Percentiles rank a stretch among this genome's conserved stretches.
Evolutionary conservation across 2,329 filamentous ascomycete genomes (phyloP).

Genomic region (Trichoderma semiorbis): DNA sequence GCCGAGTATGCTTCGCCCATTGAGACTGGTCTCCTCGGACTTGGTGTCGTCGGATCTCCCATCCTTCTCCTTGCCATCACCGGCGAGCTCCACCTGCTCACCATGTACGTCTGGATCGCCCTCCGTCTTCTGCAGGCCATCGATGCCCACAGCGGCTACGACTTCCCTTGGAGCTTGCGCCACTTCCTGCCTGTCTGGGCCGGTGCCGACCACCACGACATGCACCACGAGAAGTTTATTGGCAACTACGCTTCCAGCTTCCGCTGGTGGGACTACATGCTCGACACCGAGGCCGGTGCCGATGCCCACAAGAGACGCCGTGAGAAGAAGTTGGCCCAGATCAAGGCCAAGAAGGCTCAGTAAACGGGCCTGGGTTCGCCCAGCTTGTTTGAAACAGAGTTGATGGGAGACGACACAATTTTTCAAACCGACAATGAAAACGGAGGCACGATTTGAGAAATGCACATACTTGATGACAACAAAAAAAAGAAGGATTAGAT

Average conservation of each 20-base stretch:
- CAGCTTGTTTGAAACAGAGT: not conserved
- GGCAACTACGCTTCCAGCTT: conserved; percentile 98
- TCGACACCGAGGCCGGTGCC: conserved; percentile 90
- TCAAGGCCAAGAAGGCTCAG: conserved; percentile 64
- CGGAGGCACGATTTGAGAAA: not conserved
- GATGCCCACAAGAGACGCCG: conserved; percentile 82
- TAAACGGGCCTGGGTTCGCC: conserved; percentile 34
- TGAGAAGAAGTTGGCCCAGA: conserved; percentile 67
- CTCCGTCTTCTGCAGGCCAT: conserved; percentile 95
- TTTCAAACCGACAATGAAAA: not conserved
- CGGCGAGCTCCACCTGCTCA: conserved; percentile 86
- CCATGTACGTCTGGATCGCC: conserved; percentile 97
- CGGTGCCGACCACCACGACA: conserved; percentile 91
- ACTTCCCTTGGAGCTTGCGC: conserved; percentile 95
- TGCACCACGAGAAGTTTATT: conserved; percentile 97
- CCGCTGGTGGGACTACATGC: conserved; percentile 95
- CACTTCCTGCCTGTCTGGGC: conserved; percentile 98
- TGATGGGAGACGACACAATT: not conserved
- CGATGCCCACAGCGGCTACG: conserved; percentile 95
- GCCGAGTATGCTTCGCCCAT: conserved; percentile 98
- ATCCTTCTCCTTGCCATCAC: conserved; percentile 82
- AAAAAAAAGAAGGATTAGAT: conserved; percentile 11
- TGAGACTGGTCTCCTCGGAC: conserved; percentile 89
- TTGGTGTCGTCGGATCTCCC: conserved; percentile 79
- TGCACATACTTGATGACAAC: not conserved